phyloP scores from a whole-genome alignment of 352 stramenopile species.

The Phytophthora vignae region DNA sequence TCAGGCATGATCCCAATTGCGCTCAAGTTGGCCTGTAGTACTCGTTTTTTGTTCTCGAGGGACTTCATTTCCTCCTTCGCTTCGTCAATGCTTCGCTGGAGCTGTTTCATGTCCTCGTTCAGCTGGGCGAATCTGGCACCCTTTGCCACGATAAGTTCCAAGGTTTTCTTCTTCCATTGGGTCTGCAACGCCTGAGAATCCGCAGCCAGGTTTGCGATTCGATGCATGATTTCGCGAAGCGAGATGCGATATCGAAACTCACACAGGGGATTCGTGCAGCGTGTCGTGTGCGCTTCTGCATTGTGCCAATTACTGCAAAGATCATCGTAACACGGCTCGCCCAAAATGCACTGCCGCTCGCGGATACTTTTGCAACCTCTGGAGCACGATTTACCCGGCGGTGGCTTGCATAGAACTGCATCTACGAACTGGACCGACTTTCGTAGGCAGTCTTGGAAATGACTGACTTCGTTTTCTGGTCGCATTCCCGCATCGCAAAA shows the following conservation, averaged over 20 bases:
- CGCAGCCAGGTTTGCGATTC: constrained; percentile 55
- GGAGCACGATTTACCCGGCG: constrained; percentile 48
- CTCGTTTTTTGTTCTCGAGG: constrained; percentile 49
- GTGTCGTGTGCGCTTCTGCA: constrained; percentile 66
- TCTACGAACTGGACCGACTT: constrained; percentile 73
- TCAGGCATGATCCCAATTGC: constrained; percentile 64
- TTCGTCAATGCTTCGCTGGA: constrained; percentile 64
- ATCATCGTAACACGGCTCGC: constrained; percentile 53
- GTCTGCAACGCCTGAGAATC: constrained; percentile 24
- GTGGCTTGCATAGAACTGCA: constrained; percentile 59
- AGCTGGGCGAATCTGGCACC: constrained; percentile 19
- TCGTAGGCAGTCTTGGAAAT: constrained; percentile 64
- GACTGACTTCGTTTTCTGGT: constrained; percentile 49
- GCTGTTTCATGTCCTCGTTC: constrained; percentile 47
- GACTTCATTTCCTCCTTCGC: constrained; percentile 48
- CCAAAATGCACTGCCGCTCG: constrained; percentile 54
- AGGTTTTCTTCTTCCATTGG: constrained; percentile 38
- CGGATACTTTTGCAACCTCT: constrained; percentile 59
- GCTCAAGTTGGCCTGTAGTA: constrained; percentile 57
- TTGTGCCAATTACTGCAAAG: constrained; percentile 72
- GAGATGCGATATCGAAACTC: constrained; percentile 71
- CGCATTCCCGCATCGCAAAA: constrained; percentile 67
- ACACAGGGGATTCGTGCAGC: constrained; percentile 60
- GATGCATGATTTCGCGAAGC: constrained; percentile 72
- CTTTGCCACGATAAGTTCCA: constrained; percentile 16